phyloP scores from a whole-genome alignment of 495 filamentous ascomycete genomes.

The Hypoxylon trugodes region DNA sequence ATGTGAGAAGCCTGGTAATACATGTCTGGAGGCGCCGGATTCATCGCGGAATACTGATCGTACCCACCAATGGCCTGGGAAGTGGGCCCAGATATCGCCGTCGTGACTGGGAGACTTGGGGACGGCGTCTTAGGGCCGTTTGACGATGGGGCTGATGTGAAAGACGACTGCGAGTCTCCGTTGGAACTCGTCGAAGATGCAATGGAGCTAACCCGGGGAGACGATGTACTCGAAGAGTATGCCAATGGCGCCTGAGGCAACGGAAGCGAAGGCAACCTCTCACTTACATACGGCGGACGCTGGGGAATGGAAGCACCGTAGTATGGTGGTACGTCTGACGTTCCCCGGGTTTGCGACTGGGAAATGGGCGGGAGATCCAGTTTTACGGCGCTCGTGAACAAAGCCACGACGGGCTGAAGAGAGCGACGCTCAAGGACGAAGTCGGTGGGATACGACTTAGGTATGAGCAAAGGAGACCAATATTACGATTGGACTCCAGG shows the following conservation, averaged over 20 bases:
- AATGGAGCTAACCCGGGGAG: slow-evolving; percentile 74
- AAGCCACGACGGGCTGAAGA: slow-evolving; percentile 47
- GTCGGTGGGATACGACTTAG: slow-evolving; percentile 29
- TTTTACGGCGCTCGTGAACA: slow-evolving; percentile 77
- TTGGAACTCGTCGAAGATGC: slow-evolving; percentile 63
- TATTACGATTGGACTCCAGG: slow-evolving; percentile 24
- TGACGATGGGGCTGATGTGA: slow-evolving; percentile 62
- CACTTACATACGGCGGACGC: slow-evolving; percentile 71
- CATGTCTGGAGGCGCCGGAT: slow-evolving; percentile 81
- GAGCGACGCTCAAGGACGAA: slow-evolving; percentile 22
- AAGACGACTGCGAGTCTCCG: slow-evolving; percentile 61
- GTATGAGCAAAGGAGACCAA: slow-evolving; percentile 28
- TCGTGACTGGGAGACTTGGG: slow-evolving; percentile 54
- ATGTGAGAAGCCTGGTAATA: slow-evolving; percentile 80
- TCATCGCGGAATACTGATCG: slow-evolving; percentile 80
- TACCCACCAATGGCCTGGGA: slow-evolving; percentile 57
- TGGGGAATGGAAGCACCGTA: slow-evolving; percentile 76
- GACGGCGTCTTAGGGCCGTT: slow-evolving; percentile 68
- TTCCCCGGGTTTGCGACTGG: slow-evolving; percentile 89
- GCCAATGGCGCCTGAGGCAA: slow-evolving; percentile 69
- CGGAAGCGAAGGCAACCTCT: slow-evolving; percentile 80
- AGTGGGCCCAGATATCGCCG: slow-evolving; percentile 50
- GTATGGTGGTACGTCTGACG: slow-evolving; percentile 74
- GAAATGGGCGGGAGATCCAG: slow-evolving; percentile 97
- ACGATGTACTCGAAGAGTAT: slow-evolving; percentile 71